phyloP scores from a whole-genome alignment of 139 green algal species.

The Edaphochlamys debaryana region DNA sequence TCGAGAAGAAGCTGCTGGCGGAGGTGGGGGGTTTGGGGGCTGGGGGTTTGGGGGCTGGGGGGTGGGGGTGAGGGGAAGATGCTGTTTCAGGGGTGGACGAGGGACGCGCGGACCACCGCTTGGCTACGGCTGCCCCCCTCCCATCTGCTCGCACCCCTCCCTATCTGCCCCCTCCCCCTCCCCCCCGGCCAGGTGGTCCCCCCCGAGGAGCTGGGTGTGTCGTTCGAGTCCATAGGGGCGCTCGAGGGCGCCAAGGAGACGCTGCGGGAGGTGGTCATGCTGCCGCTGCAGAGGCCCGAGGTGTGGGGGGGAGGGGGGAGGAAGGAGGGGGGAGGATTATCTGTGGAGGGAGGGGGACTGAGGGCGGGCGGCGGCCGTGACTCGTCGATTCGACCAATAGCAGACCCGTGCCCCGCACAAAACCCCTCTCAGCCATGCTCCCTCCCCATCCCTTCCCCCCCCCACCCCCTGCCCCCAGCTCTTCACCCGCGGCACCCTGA shows the following conservation, averaged over 20 bases:
- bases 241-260: conserved; percentile 67
- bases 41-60: too few relatives aligned
- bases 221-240: conserved; percentile 69
- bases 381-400: too few relatives aligned
- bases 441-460: too few relatives aligned
- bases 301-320: background rate
- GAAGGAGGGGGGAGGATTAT: too few relatives aligned
- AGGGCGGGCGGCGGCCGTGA: too few relatives aligned
- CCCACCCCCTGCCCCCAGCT: too few relatives aligned
- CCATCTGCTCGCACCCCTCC: background rate
- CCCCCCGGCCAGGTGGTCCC: conserved; percentile 44
- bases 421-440: too few relatives aligned
- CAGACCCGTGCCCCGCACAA: too few relatives aligned
- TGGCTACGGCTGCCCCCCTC: background rate
- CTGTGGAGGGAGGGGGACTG: background rate
- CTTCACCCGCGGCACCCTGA: conserved; percentile 72
- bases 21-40: too few relatives aligned
- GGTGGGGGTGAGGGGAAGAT: too few relatives aligned
- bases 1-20: conserved; percentile 63
- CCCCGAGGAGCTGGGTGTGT: conserved; percentile 46
- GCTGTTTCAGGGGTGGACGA: too few relatives aligned
- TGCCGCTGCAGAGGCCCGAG: conserved; percentile 74
- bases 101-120: too few relatives aligned
- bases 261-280: conserved; percentile 77
- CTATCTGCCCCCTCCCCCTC: background rate